Evolutionary conservation across 2,329 filamentous ascomycete species (phyloP).

Genomic region (Nectriaceae sp.): DNA sequence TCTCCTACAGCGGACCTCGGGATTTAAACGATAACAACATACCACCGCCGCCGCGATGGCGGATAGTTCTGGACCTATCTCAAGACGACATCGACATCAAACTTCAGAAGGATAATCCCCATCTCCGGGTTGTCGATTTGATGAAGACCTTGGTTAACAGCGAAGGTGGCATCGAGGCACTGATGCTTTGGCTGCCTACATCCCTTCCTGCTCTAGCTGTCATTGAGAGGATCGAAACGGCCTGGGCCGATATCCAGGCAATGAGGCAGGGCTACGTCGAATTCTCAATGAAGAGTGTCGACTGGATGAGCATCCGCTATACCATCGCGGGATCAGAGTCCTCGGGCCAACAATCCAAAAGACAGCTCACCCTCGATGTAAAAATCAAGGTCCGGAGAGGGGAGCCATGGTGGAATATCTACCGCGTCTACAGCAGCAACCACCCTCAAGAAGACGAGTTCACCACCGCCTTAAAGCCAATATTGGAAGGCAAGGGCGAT

Average conservation of each 20-base stretch:
- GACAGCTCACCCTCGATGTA: slow-evolving; percentile 54
- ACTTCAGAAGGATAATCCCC: slow-evolving; percentile 66
- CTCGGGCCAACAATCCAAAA: slow-evolving; percentile 27
- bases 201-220: slow-evolving; percentile 67
- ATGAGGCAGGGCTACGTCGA: slow-evolving; percentile 50
- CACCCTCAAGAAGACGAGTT: slow-evolving; percentile 35
- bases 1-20: slow-evolving; percentile 60
- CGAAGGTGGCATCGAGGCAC: slow-evolving; percentile 51
- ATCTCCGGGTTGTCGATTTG: slow-evolving; percentile 62
- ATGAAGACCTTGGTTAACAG: slow-evolving; percentile 61
- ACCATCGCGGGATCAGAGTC: slow-evolving; percentile 33
- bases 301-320: slow-evolving; percentile 61
- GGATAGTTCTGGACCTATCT: slow-evolving; percentile 60
- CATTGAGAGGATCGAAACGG: slow-evolving; percentile 60
- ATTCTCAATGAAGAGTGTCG: slow-evolving; percentile 55
- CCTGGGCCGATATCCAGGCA: slow-evolving; percentile 47
- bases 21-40: slow-evolving; percentile 3
- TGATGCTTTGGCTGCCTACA: slow-evolving; percentile 55
- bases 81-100: slow-evolving; percentile 56
- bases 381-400: slow-evolving; percentile 50
- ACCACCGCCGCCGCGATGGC: slow-evolving; percentile 40
- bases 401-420: slow-evolving; percentile 54
- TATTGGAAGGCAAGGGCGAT: slow-evolving; percentile 48
- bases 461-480: slow-evolving; percentile 40
- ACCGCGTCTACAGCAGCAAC: slow-evolving; percentile 27